Evolutionary conservation across 345 rosid species (phyloP).

Genomic region (Corchorus capsularis): DNA sequence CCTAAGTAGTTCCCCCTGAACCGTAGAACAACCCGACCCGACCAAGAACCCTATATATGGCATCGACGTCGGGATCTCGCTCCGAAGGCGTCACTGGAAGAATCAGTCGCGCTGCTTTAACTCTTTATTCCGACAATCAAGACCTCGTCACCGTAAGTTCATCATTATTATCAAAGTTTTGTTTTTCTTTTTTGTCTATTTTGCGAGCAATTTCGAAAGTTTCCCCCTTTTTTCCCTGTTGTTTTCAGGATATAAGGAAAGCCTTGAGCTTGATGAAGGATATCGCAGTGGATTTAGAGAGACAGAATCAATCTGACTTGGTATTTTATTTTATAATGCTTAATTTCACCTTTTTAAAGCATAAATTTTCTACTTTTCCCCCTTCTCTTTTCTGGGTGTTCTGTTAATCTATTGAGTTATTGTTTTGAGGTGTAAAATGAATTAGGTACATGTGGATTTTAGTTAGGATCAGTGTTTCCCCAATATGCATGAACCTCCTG

Average conservation of each 20-base stretch:
- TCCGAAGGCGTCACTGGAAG: conserved; percentile 45
- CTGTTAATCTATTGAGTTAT: too few species aligned
- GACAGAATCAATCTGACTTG: conserved; percentile 60
- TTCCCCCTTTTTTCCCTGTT: neutral
- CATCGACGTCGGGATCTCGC: conserved; percentile 29
- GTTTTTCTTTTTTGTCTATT: neutral
- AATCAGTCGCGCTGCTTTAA: conserved; percentile 52
- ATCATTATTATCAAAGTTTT: neutral
- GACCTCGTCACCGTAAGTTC: conserved; percentile 54
- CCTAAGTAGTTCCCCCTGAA: too few species aligned
- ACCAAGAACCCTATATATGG: conserved; percentile 9
- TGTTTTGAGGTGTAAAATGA: neutral
- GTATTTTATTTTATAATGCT: conserved; percentile 33
- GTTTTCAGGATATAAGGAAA: conserved; percentile 71
- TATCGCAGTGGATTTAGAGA: conserved; percentile 77
- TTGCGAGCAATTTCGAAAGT: neutral
- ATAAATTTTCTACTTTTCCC: neutral
- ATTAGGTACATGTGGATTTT: neutral
- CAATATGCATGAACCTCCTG: neutral
- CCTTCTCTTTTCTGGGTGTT: too few species aligned
- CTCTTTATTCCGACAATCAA: conserved; percentile 52
- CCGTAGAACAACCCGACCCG: neutral
- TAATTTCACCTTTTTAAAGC: too few species aligned
- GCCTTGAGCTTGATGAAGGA: conserved; percentile 62
- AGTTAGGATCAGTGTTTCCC: neutral